A percentile compares a stretch with the other conserved stretches of the same genome.
Conservation (phyloP, 345 rosid species). For the Eutrema heterophyllum region DNA sequence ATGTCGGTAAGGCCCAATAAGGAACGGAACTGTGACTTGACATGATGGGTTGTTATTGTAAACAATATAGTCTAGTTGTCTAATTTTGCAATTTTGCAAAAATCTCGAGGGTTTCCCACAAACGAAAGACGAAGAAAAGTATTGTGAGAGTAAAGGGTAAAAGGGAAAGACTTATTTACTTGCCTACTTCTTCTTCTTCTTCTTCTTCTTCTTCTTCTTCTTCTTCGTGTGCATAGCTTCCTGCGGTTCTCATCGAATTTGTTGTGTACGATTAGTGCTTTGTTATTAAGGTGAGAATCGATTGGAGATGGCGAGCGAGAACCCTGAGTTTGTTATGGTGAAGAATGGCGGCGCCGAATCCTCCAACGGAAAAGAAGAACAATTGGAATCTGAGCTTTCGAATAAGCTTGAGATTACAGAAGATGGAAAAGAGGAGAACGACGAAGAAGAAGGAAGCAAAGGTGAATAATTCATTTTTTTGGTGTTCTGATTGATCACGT, state of each 20-base stretch:
- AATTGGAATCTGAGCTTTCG: slow-evolving; percentile 24
- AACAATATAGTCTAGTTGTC: neutral
- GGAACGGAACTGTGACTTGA: neutral
- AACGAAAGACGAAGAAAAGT: neutral
- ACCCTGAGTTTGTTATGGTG: slow-evolving; percentile 29
- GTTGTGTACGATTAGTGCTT: neutral
- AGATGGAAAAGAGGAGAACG: slow-evolving; percentile 42
- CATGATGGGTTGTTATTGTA: neutral
- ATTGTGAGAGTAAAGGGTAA: neutral
- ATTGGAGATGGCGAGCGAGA: slow-evolving; percentile 43
- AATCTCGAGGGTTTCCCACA: neutral
- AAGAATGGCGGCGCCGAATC: slow-evolving; percentile 34
- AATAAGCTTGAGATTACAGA: slow-evolving; percentile 33
- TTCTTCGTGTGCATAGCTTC: neutral
- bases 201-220: slow-evolving; percentile 1
- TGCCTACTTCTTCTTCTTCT: too few species aligned
- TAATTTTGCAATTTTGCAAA: neutral
- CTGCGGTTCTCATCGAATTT: slow-evolving; percentile 1
- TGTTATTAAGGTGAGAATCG: slow-evolving; percentile 7
- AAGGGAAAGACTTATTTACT: neutral
- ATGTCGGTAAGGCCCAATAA: neutral
- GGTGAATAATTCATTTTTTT: slow-evolving; percentile 29
- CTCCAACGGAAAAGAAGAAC: slow-evolving; percentile 18
- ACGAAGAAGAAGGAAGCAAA: slow-evolving; percentile 49
- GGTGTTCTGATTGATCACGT: neutral